These are phyloP conservation scores for Xylariaceae sp. DNA, from an alignment of 2,329 filamentous ascomycete species.

Conservation along the genomic window DNA sequence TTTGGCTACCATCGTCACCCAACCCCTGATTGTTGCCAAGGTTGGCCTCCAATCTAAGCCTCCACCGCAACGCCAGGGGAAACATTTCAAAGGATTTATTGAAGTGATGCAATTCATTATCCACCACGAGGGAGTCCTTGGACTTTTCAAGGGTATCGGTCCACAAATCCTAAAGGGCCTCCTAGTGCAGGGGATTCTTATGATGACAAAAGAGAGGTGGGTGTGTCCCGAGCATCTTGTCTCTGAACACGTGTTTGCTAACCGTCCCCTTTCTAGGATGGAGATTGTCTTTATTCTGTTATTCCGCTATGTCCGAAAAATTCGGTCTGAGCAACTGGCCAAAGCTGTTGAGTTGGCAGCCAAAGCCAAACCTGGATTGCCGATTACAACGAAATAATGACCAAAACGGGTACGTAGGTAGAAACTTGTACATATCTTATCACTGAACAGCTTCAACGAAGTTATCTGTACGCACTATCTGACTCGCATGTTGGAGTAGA, in stretches of 20 bases:
- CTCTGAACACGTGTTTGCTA: slow-evolving; percentile 6
- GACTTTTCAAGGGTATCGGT: slow-evolving; percentile 94
- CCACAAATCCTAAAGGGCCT: slow-evolving; percentile 92
- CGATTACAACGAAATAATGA: slow-evolving; percentile 36
- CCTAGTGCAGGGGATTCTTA: slow-evolving; percentile 88
- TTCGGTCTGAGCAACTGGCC: slow-evolving; percentile 64
- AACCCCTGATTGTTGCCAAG: slow-evolving; percentile 95
- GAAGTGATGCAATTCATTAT: slow-evolving; percentile 96
- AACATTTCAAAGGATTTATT: slow-evolving; percentile 86
- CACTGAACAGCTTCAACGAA: no score
- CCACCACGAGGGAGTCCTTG: slow-evolving; percentile 73
- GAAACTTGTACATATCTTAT: background rate
- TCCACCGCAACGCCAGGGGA: slow-evolving; percentile 74
- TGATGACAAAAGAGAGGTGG: slow-evolving; percentile 98
- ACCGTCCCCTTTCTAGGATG: slow-evolving; percentile 49
- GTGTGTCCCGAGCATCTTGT: slow-evolving; percentile 22
- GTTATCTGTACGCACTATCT: no score
- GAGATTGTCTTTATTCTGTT: slow-evolving; percentile 84
- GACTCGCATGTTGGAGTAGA: no score
- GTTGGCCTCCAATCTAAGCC: slow-evolving; percentile 93
- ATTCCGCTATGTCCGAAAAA: slow-evolving; percentile 70
- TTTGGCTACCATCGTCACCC: slow-evolving; percentile 83
- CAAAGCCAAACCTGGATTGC: slow-evolving; percentile 44
- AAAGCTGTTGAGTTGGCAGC: slow-evolving; percentile 60
- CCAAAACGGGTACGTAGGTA: background rate